phyloP scores from a whole-genome alignment of 192 early-diverging fungal species.

The Kappamyces sp. region DNA sequence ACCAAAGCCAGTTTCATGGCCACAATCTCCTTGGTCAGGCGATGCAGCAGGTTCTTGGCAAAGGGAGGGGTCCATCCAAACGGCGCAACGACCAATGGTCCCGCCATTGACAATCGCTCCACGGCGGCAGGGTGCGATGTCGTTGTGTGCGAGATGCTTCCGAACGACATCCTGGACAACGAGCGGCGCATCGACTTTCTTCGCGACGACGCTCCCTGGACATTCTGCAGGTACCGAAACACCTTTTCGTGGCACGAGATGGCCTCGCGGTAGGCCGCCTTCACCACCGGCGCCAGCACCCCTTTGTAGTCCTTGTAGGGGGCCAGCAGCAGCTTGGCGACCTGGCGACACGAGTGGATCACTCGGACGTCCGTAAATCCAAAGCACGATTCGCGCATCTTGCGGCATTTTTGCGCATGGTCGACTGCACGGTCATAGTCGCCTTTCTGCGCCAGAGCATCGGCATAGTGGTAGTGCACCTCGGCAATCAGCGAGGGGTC shows the following conservation, averaged over 20 bases:
- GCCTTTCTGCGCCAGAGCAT: constrained; percentile 29
- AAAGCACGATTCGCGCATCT: constrained; percentile 31
- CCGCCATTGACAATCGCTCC: constrained; percentile 19
- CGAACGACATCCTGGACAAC: not conserved
- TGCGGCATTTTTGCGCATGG: constrained; percentile 32
- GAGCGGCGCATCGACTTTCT: not conserved
- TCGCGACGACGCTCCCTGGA: not conserved
- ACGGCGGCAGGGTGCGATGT: too few species aligned
- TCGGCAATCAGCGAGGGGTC: constrained; percentile 28
- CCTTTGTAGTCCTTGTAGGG: constrained; percentile 31
- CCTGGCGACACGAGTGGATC: constrained; percentile 39
- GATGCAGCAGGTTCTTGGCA: constrained; percentile 30
- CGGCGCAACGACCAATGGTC: constrained; percentile 30
- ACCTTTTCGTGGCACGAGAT: constrained; percentile 44
- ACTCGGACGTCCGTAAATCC: constrained; percentile 38
- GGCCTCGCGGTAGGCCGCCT: constrained; percentile 38
- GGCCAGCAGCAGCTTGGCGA: constrained; percentile 35
- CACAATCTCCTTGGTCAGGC: constrained; percentile 41
- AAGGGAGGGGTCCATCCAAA: constrained; percentile 31
- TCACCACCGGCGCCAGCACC: constrained; percentile 38
- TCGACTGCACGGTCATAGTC: constrained; percentile 37
- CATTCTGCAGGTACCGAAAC: constrained; percentile 31
- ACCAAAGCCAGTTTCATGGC: constrained; percentile 37
- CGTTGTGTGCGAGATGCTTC: not conserved
- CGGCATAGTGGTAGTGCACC: constrained; percentile 37